phyloP scores from a whole-genome alignment of 2,329 filamentous ascomycete species.

The Aspergillus sp. region DNA sequence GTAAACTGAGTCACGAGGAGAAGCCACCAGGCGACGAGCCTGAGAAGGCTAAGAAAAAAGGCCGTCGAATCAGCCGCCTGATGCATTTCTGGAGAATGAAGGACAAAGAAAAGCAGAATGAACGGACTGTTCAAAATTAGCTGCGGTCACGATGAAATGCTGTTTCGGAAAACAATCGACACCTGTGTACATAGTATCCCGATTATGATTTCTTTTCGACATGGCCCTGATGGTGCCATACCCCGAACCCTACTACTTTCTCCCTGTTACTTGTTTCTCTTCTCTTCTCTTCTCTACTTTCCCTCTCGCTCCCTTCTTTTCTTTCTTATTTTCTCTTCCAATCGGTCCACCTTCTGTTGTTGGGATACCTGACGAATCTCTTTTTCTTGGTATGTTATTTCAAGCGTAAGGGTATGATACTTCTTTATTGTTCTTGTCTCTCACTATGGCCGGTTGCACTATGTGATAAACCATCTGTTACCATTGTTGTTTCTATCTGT shows the following conservation, averaged over 20 bases:
- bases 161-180: slow-evolving; percentile 15
- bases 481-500: slow-evolving; percentile 16
- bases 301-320: slow-evolving; percentile 1
- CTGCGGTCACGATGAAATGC: slow-evolving; percentile 22
- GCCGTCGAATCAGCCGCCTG: slow-evolving; percentile 47
- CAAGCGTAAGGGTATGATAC: slow-evolving; percentile 34
- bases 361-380: slow-evolving; percentile 35
- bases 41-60: slow-evolving; percentile 45
- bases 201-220: slow-evolving; percentile 22
- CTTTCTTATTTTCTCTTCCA: slow-evolving; percentile 15
- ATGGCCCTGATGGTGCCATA: slow-evolving; percentile 21
- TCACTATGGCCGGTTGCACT: slow-evolving; percentile 34
- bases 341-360: slow-evolving; percentile 18
- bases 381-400: slow-evolving; percentile 32
- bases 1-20: slow-evolving; percentile 47
- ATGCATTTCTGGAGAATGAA: slow-evolving; percentile 52
- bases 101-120: slow-evolving; percentile 41
- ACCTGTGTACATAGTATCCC: slow-evolving; percentile 18
- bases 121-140: slow-evolving; percentile 22
- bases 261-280: slow-evolving; percentile 7
- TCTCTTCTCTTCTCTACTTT: not conserved
- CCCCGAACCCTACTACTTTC: slow-evolving; percentile 1
- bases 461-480: slow-evolving; percentile 23
- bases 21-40: slow-evolving; percentile 41
- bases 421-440: slow-evolving; percentile 32